Evolutionary conservation across 192 early-diverging fungal species (phyloP).

Genomic region (Mortierella hygrophila): DNA sequence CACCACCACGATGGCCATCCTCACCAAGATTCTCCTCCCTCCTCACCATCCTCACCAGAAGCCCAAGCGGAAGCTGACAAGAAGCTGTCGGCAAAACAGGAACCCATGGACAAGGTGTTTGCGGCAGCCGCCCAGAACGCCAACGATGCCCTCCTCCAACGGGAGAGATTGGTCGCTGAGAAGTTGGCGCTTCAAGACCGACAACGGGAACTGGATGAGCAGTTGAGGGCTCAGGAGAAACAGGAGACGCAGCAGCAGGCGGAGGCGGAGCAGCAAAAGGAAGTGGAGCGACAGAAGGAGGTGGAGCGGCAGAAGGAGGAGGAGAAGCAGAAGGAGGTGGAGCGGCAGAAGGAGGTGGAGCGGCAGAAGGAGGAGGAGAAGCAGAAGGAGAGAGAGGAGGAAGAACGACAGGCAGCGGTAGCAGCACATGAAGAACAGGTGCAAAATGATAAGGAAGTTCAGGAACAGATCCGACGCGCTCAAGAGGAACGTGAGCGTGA

Average conservation of each 20-base stretch:
- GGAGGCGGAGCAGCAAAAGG: too few relatives aligned
- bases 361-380: background rate
- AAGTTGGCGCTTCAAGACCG: constrained; percentile 14
- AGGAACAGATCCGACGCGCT: background rate
- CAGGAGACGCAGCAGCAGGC: background rate
- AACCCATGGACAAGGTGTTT: background rate
- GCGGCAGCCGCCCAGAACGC: background rate
- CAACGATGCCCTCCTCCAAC: background rate
- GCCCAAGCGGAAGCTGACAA: background rate
- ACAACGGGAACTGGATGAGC: constrained; percentile 17
- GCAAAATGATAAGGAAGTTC: background rate
- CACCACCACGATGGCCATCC: background rate
- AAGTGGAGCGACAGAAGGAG: background rate
- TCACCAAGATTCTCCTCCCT: background rate
- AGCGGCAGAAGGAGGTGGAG: background rate
- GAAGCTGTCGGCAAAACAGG: background rate
- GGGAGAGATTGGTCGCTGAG: constrained; percentile 5
- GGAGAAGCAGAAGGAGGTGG: background rate
- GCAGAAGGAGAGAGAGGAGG: background rate
- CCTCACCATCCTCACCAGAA: background rate
- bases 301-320: background rate
- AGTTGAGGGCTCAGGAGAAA: background rate
- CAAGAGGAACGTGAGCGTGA: constrained; percentile 1
- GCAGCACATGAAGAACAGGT: background rate
- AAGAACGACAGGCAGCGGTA: background rate